phyloP scores from a whole-genome alignment of 139 green algal genomes.

The Zygnema circumcarinatum region DNA sequence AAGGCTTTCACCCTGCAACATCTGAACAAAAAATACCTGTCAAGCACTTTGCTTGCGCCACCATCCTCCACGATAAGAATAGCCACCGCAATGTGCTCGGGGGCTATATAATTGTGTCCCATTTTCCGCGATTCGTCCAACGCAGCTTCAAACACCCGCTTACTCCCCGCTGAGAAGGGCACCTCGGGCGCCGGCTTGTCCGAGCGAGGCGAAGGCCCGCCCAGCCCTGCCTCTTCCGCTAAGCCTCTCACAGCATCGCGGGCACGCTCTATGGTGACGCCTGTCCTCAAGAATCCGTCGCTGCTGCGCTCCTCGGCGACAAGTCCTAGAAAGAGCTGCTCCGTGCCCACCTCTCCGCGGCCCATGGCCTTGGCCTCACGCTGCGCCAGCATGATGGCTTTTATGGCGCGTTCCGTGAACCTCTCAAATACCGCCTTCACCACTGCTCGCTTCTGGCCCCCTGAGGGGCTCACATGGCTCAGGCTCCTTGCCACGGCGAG shows the following conservation, averaged over 20 bases:
- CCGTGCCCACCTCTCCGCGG: constrained; percentile 67
- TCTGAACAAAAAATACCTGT: too few relatives aligned
- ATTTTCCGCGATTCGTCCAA: constrained; percentile 81
- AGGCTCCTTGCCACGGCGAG: background rate
- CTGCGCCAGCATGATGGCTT: constrained; percentile 94
- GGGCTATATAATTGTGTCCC: constrained; percentile 84
- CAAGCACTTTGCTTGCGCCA: constrained; percentile 37
- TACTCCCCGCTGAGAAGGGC: constrained; percentile 77
- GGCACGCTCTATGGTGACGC: constrained; percentile 69
- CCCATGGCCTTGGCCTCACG: constrained; percentile 82
- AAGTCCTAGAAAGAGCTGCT: constrained; percentile 89
- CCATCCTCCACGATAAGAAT: constrained; percentile 68
- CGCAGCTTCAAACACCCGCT: constrained; percentile 83
- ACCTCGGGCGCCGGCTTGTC: constrained; percentile 67
- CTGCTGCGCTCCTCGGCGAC: constrained; percentile 75
- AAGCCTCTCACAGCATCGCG: constrained; percentile 59
- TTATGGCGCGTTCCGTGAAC: constrained; percentile 96
- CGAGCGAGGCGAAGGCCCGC: background rate
- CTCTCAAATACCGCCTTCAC: constrained; percentile 87
- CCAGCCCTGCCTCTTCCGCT: background rate
- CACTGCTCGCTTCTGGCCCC: background rate
- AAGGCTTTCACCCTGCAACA: too few relatives aligned
- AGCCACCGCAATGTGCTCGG: constrained; percentile 90
- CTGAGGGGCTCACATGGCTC: background rate
- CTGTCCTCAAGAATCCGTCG: constrained; percentile 77